Evolutionary conservation across 352 stramenopile genomes (phyloP).

Genomic region (Phytopythium aichiense): DNA sequence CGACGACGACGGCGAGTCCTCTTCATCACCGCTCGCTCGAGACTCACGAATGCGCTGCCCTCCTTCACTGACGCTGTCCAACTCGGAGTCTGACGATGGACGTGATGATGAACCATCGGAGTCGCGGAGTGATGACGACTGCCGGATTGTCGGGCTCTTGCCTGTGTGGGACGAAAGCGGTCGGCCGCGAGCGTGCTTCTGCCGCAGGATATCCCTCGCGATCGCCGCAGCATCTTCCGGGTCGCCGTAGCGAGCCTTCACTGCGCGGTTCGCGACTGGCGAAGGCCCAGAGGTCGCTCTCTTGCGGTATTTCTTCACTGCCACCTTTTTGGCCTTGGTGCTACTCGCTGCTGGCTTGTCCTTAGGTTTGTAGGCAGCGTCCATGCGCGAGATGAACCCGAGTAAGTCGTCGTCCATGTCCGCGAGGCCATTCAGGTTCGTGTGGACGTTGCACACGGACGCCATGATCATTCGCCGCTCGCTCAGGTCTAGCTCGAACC

Average conservation of each 20-base stretch:
- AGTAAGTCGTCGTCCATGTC: slow-evolving; percentile 30
- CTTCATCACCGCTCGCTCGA: background rate
- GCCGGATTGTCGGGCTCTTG: background rate
- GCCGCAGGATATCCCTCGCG: background rate
- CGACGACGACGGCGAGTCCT: background rate
- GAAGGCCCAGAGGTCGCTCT: slow-evolving; percentile 13
- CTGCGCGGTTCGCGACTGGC: slow-evolving; percentile 17
- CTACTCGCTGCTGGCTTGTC: slow-evolving; percentile 11
- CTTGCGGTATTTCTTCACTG: slow-evolving; percentile 27
- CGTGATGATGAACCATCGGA: background rate
- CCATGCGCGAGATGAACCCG: slow-evolving; percentile 29
- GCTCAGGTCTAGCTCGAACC: slow-evolving; percentile 26
- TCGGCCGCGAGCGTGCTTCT: background rate
- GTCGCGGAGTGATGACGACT: background rate
- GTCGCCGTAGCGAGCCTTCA: slow-evolving; percentile 29
- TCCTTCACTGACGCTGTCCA: background rate
- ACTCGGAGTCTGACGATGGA: background rate
- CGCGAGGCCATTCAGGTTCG: slow-evolving; percentile 30
- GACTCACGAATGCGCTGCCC: background rate
- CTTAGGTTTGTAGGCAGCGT: slow-evolving; percentile 21
- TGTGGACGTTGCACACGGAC: slow-evolving; percentile 28
- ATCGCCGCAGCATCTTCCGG: slow-evolving; percentile 15
- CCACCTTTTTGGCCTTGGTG: background rate
- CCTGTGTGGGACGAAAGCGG: background rate
- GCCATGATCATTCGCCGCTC: slow-evolving; percentile 19